Evolutionary conservation across 495 filamentous ascomycete species (phyloP).

Genomic region (Physcia stellaris): DNA sequence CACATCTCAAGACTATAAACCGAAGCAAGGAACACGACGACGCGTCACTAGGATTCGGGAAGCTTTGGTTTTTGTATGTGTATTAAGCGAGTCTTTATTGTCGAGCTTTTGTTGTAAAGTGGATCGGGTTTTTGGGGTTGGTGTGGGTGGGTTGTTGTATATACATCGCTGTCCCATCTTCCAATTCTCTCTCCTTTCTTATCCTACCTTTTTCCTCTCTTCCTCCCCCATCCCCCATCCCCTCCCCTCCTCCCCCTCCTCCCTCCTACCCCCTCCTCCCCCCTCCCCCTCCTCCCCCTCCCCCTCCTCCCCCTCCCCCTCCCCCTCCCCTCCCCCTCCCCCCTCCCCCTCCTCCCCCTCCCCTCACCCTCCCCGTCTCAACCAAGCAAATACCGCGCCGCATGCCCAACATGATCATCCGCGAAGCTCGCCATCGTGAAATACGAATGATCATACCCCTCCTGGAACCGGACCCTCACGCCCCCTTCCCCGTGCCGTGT

Average conservation of each 20-base stretch:
- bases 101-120: too few species aligned
- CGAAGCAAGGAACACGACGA: too few species aligned
- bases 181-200: background rate
- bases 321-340: background rate
- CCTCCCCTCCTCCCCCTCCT: too few species aligned
- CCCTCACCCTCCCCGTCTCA: slow-evolving; percentile 16
- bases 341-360: background rate
- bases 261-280: background rate
- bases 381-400: slow-evolving; percentile 64
- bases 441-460: slow-evolving; percentile 94
- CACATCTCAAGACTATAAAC: too few species aligned
- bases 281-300: background rate
- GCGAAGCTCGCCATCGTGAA: slow-evolving; percentile 84
- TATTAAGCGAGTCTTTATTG: too few species aligned
- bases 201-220: slow-evolving; percentile 1
- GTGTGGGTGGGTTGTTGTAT: too few species aligned
- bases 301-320: background rate
- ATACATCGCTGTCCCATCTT: background rate
- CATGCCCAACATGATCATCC: slow-evolving; percentile 80
- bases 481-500: slow-evolving; percentile 49
- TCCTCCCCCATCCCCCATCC: too few species aligned
- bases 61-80: too few species aligned
- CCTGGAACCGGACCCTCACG: slow-evolving; percentile 66
- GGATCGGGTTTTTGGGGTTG: too few species aligned
- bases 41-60: too few species aligned